A percentile compares a stretch with the other conserved stretches of the same genome.
Evolutionary conservation across 2,329 filamentous ascomycete species (phyloP).

Genomic region (Rachicladosporium sp.): DNA sequence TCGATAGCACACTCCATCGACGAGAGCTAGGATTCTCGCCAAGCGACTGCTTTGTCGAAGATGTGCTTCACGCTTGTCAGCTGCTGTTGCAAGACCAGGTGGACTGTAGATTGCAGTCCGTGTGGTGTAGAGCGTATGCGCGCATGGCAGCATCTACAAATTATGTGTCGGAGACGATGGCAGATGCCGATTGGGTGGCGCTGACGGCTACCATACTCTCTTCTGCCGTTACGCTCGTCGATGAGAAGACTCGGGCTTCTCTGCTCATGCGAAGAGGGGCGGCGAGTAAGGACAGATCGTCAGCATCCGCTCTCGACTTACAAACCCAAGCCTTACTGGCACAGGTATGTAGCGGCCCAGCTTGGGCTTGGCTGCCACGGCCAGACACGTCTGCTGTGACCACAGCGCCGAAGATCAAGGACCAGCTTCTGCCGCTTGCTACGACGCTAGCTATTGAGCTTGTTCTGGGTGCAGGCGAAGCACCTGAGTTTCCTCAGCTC

Average conservation of each 20-base stretch:
- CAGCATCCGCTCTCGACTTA: background rate
- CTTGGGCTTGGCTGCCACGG: slow-evolving; percentile 15
- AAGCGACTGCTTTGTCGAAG: slow-evolving; percentile 9
- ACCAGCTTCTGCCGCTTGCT: slow-evolving; percentile 17
- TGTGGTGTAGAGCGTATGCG: slow-evolving; percentile 20
- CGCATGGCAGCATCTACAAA: slow-evolving; percentile 10
- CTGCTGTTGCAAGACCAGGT: slow-evolving; percentile 15
- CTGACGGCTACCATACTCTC: slow-evolving; percentile 29
- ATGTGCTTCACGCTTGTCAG: slow-evolving; percentile 17
- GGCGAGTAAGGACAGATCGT: too few species aligned
- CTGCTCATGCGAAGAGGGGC: slow-evolving; percentile 16
- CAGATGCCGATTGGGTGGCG: slow-evolving; percentile 23
- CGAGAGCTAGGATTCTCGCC: slow-evolving; percentile 18
- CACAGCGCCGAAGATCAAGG: slow-evolving; percentile 5
- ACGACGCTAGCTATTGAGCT: slow-evolving; percentile 17
- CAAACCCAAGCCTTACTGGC: too few species aligned
- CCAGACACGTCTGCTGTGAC: slow-evolving; percentile 1
- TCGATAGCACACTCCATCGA: slow-evolving; percentile 17
- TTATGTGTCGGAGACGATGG: slow-evolving; percentile 7
- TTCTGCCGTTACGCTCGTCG: slow-evolving; percentile 21
- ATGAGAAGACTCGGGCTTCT: slow-evolving; percentile 16
- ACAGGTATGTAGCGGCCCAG: background rate
- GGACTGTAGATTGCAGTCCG: slow-evolving; percentile 11
- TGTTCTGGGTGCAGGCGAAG: background rate
- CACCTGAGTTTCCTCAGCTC: background rate